Conservation (phyloP, 2,329 filamentous ascomycete species). For the Aspergillus sp. region DNA sequence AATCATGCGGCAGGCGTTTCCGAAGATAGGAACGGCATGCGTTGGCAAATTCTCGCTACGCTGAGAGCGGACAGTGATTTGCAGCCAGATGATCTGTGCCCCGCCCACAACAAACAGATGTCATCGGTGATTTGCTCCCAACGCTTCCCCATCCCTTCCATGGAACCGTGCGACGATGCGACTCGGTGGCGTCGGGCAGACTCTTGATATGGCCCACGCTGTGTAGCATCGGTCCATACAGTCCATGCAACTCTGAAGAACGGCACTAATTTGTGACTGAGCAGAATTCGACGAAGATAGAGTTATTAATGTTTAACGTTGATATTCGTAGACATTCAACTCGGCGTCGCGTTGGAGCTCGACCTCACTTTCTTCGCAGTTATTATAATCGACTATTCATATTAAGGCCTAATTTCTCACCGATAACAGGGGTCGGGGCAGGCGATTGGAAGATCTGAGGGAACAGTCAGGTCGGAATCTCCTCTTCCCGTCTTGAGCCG, state of each 20-base stretch:
- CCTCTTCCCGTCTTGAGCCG: background rate
- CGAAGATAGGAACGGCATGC: constrained; percentile 20
- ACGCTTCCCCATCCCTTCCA: constrained; percentile 16
- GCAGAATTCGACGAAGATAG: background rate
- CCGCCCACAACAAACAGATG: constrained; percentile 10
- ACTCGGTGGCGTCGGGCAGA: background rate
- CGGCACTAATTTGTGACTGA: background rate
- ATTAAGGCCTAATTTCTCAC: background rate
- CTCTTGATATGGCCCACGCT: constrained; percentile 8
- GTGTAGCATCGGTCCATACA: no score
- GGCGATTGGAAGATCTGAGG: no score
- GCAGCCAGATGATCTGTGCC: constrained; percentile 17
- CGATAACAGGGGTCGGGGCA: background rate
- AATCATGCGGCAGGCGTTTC: constrained; percentile 18
- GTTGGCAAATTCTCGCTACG: constrained; percentile 19
- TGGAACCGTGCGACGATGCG: constrained; percentile 20
- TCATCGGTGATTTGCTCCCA: constrained; percentile 15
- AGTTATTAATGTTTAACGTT: background rate
- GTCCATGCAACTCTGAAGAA: background rate
- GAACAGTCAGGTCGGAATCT: background rate
- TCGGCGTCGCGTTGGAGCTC: background rate
- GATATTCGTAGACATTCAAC: background rate
- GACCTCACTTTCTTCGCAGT: background rate
- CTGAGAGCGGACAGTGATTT: constrained; percentile 25
- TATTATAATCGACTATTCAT: background rate